Evolutionary conservation across 768 basidiomycete genomes (phyloP), one percentile per base, ranked within the genome.

Genomic region (Tremella mesenterica): DNA sequence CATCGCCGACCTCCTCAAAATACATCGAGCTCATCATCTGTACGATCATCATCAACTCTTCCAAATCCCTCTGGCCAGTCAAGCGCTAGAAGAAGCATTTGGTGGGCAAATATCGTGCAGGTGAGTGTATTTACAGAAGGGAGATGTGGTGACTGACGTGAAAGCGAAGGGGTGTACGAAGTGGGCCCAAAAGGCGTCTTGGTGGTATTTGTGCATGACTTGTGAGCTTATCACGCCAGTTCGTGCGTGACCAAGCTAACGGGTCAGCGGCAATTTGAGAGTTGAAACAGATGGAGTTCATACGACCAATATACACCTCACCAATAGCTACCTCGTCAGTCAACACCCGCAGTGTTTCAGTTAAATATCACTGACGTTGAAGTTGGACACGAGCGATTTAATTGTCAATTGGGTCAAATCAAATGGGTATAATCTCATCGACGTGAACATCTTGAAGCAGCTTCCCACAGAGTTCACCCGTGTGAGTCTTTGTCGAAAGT

Each of bases 171-270:
- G 71, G 76, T 96, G 28, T 84, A 76, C 59, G 65, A 83, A 25
- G 84, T 85, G 26, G 68, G 65, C 12, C 39, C 49, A 31, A 47
- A 43, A 25, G 51, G 58, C 34, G 50, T 58, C 3, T 41, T 97
- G 23, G 81, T 97, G 26, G 74, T 97, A 36, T 88, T 96, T 65
- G 82, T 86, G 4, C 95, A 99, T 74, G 92, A 97, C 76, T 90
- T 96, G 93, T 93, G 70, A 70, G 88, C 9, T 18, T 16, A 29
- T 26, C 12, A 14, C 25, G 14, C 18, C 41, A n/a, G 29, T 7
- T 23, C 13, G n/a, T 16, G 21, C 25, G 20, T 14, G 33, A 26
- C 31, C 13, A 21, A 47, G 39, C 46, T 20, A 28, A 14, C 31
- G 5, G 23, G 30, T 48, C 56, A 95, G 92, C 64, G 93, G 93